Evolutionary conservation across 2,329 filamentous ascomycete species (phyloP), one percentile per base, ranked within the genome.

Genomic region (Macrophomina phaseolina): DNA sequence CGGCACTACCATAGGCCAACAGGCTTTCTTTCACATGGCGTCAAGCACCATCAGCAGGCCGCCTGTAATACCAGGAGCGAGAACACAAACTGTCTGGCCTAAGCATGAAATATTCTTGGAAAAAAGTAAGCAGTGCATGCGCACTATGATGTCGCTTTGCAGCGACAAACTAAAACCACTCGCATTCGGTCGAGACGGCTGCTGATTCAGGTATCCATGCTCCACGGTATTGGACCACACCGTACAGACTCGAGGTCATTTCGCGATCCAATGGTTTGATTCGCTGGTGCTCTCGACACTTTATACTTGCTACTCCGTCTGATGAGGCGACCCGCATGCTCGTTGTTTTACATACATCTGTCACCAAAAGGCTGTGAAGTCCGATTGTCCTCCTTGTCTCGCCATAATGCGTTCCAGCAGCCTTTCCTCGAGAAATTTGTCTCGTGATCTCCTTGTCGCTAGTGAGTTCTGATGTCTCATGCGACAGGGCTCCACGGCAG

Each of bases 401-500:
- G 42, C 45, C 58, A 32, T 34, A 45, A 36, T 49, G 34, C 12
- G 46, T 30, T n/a, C 58, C 42, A 23, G 34, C 32, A 48, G 11
- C 28, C 40, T 12, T 48, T 32, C 11, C 38, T 46, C 23, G 23
- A 18, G 23, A n/a, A 18, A 4, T 4, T 32, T 18, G 18, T 18
- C 11, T 40, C n/a, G 12, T 32, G 16, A 16, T 11, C 16, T 48
- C 12, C 34, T 18, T n/a, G n/a, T 6, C 55, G 5, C 9, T 30
- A n/a, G n/a, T 4, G 9, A 55, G 5, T 11, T 34, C 11, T 23
- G 38, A 36, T 18, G 18, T 40, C 42, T 58, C 14, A 65, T 18
- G 63, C 30, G 12, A 65, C 93, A 4, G 95, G 94, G 69, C 93
- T 97, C 95, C 95, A 99, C 8, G 93, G 91, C 90, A 97, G 94